Evolutionary conservation across 257 asterid species (phyloP), one percentile per base, ranked within the genome.

Genomic region (Primulina tabacum): DNA sequence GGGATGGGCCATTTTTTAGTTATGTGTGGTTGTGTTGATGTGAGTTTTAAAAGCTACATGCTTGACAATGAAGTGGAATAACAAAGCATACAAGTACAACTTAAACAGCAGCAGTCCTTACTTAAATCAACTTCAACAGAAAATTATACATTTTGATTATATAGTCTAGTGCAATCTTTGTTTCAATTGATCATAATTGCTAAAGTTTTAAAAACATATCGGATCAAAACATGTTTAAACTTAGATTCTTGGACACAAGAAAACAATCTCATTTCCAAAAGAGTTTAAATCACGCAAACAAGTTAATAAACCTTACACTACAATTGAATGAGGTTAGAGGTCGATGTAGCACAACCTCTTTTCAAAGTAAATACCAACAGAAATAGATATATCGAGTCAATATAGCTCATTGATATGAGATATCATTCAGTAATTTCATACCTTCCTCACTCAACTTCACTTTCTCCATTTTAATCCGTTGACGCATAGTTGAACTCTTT

Each of bases 361-460:
- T 6, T 9, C 24, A 37, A 2, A 70, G 33, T 21, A 43, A 67
- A 34, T 24, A 38, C 75, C 24, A 7, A 57, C 32, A 65, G 32
- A 61, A 29, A 38, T 3, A 2, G 61, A 60, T 24, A 33, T 4
- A 8, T 10, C 64, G 3, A 68, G 14, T 65, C 18, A 1, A 20
- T 67, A 18, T 14, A 58, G 62, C 74, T 87, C 90, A 88, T 81
- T 86, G 89, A 29, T 58, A 71, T 8, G 86, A 79, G 37, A 87
- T 77, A 18, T 74, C 88, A 72, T 86, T 83, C 30, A 93, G 83
- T 65, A 93, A 78, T 60, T 71, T 84, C 47, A 76, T 79, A 73
- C 92, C 94, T 75, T 86, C 92, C 70, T 82, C 95, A 5, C 90
- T 89, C 71, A 93, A 80, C 75, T 87, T 90, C 38, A 84, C 86